A percentile compares a stretch with the other conserved stretches of the same genome.
phyloP scores from a whole-genome alignment of 345 rosid species.

The Linum tenue region DNA sequence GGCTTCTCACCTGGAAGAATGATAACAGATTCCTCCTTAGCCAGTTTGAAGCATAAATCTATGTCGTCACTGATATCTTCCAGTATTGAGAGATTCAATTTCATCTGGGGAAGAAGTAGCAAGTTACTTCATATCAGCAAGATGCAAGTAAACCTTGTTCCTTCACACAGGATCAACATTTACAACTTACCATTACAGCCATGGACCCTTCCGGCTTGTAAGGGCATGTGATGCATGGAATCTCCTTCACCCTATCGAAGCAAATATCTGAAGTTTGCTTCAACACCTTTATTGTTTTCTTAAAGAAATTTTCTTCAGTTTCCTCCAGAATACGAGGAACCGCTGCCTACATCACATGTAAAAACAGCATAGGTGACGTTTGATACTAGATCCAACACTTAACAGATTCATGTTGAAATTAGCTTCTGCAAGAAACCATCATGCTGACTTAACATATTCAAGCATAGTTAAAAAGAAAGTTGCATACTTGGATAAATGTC shows the following conservation, averaged over 20 bases:
- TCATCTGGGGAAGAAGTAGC: constrained; percentile 32
- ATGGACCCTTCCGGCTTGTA: constrained; percentile 79
- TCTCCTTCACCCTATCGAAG: constrained; percentile 53
- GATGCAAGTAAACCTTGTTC: not conserved
- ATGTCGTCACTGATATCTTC: constrained; percentile 69
- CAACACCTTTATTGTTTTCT: constrained; percentile 43
- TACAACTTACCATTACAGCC: constrained; percentile 69
- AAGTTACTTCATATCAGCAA: too few species aligned
- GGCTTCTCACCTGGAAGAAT: constrained; percentile 66
- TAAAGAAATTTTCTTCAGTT: constrained; percentile 60
- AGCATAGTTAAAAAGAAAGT: not conserved
- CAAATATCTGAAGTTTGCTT: constrained; percentile 54
- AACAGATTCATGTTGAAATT: too few species aligned
- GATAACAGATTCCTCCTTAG: constrained; percentile 86
- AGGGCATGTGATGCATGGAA: constrained; percentile 58
- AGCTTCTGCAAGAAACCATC: not conserved
- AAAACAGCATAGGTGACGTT: too few species aligned
- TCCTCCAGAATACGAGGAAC: constrained; percentile 58
- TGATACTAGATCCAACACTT: too few species aligned
- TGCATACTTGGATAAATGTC: constrained; percentile 80
- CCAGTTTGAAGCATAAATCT: constrained; percentile 86
- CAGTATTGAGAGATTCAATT: constrained; percentile 47
- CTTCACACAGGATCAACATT: not conserved
- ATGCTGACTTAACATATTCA: not conserved
- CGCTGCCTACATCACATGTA: constrained; percentile 43